These are phyloP conservation scores for Candida oleophila DNA, from an alignment of 805 yeast genomes.

Conservation along the genomic window DNA sequence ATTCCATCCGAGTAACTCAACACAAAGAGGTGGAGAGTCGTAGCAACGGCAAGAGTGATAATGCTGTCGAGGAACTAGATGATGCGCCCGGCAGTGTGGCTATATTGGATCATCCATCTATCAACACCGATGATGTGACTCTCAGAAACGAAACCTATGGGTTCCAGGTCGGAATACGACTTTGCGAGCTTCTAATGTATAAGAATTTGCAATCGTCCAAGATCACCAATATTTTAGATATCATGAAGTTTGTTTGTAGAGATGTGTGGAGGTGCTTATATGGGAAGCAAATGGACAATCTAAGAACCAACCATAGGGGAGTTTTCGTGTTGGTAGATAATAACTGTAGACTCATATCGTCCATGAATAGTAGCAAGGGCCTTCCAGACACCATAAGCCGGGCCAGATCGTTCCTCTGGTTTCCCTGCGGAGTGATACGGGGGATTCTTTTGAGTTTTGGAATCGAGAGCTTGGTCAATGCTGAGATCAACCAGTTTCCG, in stretches of 20 bases:
- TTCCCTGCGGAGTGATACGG: conserved; percentile 73
- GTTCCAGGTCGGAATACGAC: conserved; percentile 60
- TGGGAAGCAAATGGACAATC: conserved; percentile 85
- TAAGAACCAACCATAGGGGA: conserved; percentile 88
- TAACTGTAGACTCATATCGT: conserved; percentile 51
- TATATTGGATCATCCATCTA: conserved; percentile 32
- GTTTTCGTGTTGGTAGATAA: conserved; percentile 78
- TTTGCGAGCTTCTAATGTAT: conserved; percentile 48
- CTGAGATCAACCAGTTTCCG: conserved; percentile 63
- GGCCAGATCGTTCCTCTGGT: conserved; percentile 55
- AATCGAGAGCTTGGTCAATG: conserved; percentile 60
- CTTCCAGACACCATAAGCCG: conserved; percentile 43
- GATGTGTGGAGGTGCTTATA: conserved; percentile 85
- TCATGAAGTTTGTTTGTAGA: conserved; percentile 89
- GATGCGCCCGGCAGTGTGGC: conserved; percentile 45
- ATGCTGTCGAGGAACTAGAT: conserved; percentile 8
- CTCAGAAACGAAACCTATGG: conserved; percentile 71
- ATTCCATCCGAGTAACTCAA: conserved; percentile 62
- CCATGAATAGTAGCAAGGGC: conserved; percentile 48
- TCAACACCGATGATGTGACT: conserved; percentile 49
- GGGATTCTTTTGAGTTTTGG: conserved; percentile 74
- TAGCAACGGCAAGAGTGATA: conserved; percentile 13
- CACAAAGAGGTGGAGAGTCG: conserved; percentile 10
- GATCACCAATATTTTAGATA: conserved; percentile 65
- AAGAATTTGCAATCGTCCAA: conserved; percentile 30